phyloP scores from a whole-genome alignment of 2,329 filamentous ascomycete genomes.

The Aspergillus intermedius region DNA sequence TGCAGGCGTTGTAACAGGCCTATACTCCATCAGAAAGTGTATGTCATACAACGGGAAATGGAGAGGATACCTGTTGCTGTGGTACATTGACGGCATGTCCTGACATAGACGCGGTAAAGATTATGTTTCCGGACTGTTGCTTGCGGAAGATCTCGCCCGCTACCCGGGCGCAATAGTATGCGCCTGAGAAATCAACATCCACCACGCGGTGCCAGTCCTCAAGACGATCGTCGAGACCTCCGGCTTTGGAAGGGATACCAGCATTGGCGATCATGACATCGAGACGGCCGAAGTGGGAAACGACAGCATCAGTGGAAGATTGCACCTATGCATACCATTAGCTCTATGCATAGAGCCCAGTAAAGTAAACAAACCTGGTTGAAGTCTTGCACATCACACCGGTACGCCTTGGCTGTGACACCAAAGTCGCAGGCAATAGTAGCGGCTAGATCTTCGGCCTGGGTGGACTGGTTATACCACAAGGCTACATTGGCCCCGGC shows the following conservation, averaged over 20 bases:
- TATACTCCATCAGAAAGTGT: background rate
- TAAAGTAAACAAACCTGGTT: constrained; percentile 6
- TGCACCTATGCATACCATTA: constrained; percentile 13
- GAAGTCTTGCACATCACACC: constrained; percentile 25
- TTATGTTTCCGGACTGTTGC: constrained; percentile 42
- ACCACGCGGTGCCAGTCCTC: constrained; percentile 14
- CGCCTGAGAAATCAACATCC: constrained; percentile 50
- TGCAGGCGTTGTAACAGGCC: constrained; percentile 51
- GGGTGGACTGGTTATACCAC: constrained; percentile 26
- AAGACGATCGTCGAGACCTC: constrained; percentile 9
- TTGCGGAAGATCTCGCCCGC: constrained; percentile 60
- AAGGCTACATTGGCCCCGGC: constrained; percentile 36
- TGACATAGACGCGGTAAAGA: constrained; percentile 60
- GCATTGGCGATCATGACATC: constrained; percentile 70
- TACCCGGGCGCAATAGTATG: constrained; percentile 64
- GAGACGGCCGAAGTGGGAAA: constrained; percentile 58
- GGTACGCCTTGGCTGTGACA: constrained; percentile 33
- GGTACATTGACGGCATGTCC: constrained; percentile 61
- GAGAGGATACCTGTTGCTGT: constrained; percentile 48
- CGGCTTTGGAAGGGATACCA: constrained; percentile 55
- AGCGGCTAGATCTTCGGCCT: constrained; percentile 16
- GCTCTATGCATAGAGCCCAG: background rate
- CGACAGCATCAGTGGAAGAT: constrained; percentile 21
- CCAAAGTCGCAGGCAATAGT: constrained; percentile 23
- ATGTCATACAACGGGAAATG: no score